phyloP scores from a whole-genome alignment of 1,284 basidiomycete species.

The Trichosporon asahii region DNA sequence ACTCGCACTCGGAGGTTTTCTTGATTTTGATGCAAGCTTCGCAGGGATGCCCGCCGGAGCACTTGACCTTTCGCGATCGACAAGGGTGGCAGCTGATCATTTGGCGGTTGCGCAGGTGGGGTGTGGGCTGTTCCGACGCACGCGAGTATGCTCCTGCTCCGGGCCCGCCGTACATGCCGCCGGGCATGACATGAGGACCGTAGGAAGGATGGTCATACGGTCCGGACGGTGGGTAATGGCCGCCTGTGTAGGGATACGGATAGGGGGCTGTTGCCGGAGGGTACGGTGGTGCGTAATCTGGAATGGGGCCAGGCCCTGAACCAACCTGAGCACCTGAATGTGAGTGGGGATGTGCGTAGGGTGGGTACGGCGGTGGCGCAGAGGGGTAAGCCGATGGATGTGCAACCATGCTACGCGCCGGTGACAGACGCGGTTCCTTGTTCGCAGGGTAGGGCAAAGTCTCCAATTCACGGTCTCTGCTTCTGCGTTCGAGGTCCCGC shows the following conservation, averaged over 20 bases:
- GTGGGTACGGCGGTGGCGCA: neutral
- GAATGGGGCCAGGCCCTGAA: neutral
- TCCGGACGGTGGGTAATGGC: neutral
- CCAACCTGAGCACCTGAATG: neutral
- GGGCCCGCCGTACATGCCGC: neutral
- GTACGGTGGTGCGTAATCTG: neutral
- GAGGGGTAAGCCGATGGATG: neutral
- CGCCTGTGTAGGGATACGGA: neutral
- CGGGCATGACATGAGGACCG: neutral
- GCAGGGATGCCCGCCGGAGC: constrained; percentile 41
- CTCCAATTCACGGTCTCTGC: neutral
- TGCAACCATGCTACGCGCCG: neutral
- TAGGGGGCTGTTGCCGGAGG: neutral
- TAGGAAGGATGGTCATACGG: neutral
- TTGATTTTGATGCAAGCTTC: constrained; percentile 35
- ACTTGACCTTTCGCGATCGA: constrained; percentile 41
- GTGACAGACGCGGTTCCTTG: constrained; percentile 1
- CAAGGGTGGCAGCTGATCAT: constrained; percentile 44
- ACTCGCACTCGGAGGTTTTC: constrained; percentile 34
- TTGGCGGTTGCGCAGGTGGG: constrained; percentile 29
- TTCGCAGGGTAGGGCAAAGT: neutral
- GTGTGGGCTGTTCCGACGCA: neutral
- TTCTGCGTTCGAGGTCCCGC: neutral
- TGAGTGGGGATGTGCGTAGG: neutral
- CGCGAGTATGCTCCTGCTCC: neutral